These are phyloP conservation scores for Trichosanthes cucumerina DNA, from an alignment of 306 rosid genomes.

Conservation along the genomic window DNA sequence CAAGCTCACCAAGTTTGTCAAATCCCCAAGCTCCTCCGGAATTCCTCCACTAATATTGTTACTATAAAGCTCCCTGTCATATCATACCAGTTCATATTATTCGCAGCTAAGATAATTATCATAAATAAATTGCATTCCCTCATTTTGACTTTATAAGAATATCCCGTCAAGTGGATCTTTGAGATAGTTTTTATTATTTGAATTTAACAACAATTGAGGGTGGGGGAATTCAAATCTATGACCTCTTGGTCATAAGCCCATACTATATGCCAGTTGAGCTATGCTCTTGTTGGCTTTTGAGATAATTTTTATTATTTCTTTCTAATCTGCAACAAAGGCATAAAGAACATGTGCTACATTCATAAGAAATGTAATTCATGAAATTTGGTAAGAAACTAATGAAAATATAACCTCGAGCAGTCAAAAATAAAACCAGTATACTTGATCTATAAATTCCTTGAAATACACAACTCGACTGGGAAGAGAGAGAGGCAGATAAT, in stretches of 20 bases:
- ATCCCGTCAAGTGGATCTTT: not conserved
- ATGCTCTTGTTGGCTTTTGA: too few relatives aligned
- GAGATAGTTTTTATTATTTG: not conserved
- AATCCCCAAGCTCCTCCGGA: slow-evolving; percentile 86
- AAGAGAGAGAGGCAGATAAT: not conserved
- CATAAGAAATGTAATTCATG: not conserved
- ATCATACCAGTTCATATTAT: not conserved
- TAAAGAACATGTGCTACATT: not conserved
- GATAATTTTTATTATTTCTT: not conserved
- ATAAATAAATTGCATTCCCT: not conserved
- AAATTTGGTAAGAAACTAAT: not conserved
- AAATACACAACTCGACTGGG: not conserved
- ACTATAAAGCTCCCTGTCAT: slow-evolving; percentile 86
- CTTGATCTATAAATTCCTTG: not conserved
- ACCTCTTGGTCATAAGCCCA: too few relatives aligned
- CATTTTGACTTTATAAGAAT: not conserved
- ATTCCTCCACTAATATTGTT: slow-evolving; percentile 79
- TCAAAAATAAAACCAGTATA: not conserved
- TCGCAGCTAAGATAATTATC: not conserved
- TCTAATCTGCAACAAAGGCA: not conserved
- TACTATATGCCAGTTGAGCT: too few relatives aligned
- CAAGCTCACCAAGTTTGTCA: slow-evolving; percentile 98
- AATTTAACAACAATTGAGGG: too few relatives aligned
- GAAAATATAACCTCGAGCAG: not conserved
- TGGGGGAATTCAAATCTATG: too few relatives aligned